phyloP scores from a whole-genome alignment of 1,139 yeast species.

The Suhomyces choctaworum region DNA sequence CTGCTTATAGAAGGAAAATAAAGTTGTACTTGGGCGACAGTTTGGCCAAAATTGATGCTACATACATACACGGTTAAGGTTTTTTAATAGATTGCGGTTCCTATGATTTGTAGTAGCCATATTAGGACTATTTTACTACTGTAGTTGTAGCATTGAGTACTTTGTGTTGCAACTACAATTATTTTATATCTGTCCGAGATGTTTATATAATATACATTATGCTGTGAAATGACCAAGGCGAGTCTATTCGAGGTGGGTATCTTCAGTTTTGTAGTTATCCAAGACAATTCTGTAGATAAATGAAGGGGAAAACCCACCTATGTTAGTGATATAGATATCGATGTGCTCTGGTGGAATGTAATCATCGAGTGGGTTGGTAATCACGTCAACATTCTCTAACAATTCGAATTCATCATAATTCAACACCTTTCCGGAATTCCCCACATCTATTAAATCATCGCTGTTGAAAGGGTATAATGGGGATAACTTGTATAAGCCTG shows the following conservation, averaged over 20 bases:
- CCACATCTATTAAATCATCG: constrained; percentile 87
- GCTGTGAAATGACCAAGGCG: constrained; percentile 2
- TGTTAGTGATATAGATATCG: constrained; percentile 90
- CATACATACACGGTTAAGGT: constrained; percentile 47
- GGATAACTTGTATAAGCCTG: constrained; percentile 89
- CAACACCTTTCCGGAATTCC: constrained; percentile 84
- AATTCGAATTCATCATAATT: constrained; percentile 65
- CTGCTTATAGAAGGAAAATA: constrained; percentile 84
- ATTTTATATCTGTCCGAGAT: no score
- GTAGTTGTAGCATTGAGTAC: background rate
- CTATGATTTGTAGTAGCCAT: background rate
- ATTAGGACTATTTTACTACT: background rate
- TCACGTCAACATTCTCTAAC: constrained; percentile 71
- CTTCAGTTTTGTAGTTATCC: constrained; percentile 89
- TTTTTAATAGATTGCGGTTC: background rate
- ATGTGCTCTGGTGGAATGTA: constrained; percentile 93
- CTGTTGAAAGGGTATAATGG: constrained; percentile 93
- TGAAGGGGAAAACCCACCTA: constrained; percentile 96
- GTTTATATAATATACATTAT: constrained; percentile 6
- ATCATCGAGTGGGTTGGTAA: constrained; percentile 88
- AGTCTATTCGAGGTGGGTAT: constrained; percentile 54
- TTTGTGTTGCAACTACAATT: background rate
- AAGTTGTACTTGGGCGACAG: constrained; percentile 70
- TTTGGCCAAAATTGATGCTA: constrained; percentile 89
- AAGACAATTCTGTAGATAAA: constrained; percentile 92